phyloP scores from a whole-genome alignment of 2,329 filamentous ascomycete genomes.

The Fusarium coicis region DNA sequence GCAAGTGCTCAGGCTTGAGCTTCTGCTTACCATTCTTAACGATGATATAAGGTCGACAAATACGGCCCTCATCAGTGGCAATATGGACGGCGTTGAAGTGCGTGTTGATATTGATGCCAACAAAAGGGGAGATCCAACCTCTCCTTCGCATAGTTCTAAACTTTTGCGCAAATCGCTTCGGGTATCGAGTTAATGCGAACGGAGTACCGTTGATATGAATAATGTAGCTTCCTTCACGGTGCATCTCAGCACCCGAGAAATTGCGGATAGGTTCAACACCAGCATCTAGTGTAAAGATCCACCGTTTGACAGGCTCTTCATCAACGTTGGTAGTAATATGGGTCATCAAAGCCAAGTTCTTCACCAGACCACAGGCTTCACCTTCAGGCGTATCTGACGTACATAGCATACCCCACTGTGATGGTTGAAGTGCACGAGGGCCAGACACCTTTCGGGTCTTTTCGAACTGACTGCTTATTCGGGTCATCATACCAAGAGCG shows the following conservation, averaged over 20 bases:
- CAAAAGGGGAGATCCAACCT: constrained; percentile 93
- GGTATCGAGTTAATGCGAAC: constrained; percentile 84
- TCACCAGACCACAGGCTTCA: constrained; percentile 96
- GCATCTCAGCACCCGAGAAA: constrained; percentile 83
- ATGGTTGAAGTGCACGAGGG: constrained; percentile 93
- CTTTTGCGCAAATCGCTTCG: constrained; percentile 84
- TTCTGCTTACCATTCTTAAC: constrained; percentile 89
- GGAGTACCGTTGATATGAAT: constrained; percentile 97
- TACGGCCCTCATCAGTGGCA: constrained; percentile 95
- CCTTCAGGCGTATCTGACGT: constrained; percentile 98
- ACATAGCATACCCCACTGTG: constrained; percentile 98
- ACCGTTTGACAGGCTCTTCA: constrained; percentile 86
- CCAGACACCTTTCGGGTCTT: constrained; percentile 98
- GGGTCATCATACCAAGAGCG: constrained; percentile 98
- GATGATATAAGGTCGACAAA: constrained; percentile 95
- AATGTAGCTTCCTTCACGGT: constrained; percentile 83
- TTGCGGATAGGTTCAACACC: constrained; percentile 81
- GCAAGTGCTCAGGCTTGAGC: constrained; percentile 81
- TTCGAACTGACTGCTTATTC: constrained; percentile 98
- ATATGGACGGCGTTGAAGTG: constrained; percentile 94
- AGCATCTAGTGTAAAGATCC: constrained; percentile 87
- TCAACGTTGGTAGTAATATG: constrained; percentile 98
- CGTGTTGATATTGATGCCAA: constrained; percentile 95
- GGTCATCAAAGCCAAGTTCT: constrained; percentile 98
- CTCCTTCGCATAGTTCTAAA: constrained; percentile 90